These are phyloP conservation scores for Didymosphaeria variabile DNA, from an alignment of 2,329 filamentous ascomycete species.

Conservation along the genomic window DNA sequence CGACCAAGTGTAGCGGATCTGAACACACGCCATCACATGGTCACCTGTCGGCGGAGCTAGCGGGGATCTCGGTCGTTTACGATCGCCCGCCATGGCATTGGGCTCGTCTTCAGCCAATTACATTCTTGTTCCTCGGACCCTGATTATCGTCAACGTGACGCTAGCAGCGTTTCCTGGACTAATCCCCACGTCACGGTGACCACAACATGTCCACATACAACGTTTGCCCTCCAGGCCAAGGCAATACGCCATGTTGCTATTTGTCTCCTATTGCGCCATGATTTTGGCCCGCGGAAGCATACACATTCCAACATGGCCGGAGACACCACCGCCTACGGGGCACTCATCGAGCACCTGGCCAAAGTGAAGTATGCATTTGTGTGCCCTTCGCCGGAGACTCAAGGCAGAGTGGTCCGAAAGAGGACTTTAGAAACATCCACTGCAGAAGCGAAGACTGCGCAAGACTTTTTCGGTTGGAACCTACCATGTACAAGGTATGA, in stretches of 20 bases:
- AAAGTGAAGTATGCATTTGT: conserved; percentile 26
- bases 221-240: neutral
- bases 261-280: conserved; percentile 13
- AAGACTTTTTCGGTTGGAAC: conserved; percentile 37
- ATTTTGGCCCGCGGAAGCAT: conserved; percentile 6
- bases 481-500: conserved; percentile 30
- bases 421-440: conserved; percentile 23
- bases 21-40: neutral
- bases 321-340: conserved; percentile 19
- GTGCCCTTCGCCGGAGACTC: conserved; percentile 34
- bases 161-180: neutral
- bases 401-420: conserved; percentile 30
- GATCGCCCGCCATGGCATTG: neutral
- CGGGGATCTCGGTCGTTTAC: neutral
- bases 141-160: neutral
- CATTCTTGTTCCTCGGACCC: neutral
- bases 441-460: conserved; percentile 25
- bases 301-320: conserved; percentile 23
- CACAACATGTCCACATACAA: neutral
- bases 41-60: neutral
- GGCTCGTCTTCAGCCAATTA: neutral
- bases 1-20: neutral
- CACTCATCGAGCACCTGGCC: conserved; percentile 26
- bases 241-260: conserved; percentile 1
- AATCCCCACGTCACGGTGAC: conserved; percentile 1